phyloP scores from a whole-genome alignment of 495 filamentous ascomycete genomes.

The Podospora australis region DNA sequence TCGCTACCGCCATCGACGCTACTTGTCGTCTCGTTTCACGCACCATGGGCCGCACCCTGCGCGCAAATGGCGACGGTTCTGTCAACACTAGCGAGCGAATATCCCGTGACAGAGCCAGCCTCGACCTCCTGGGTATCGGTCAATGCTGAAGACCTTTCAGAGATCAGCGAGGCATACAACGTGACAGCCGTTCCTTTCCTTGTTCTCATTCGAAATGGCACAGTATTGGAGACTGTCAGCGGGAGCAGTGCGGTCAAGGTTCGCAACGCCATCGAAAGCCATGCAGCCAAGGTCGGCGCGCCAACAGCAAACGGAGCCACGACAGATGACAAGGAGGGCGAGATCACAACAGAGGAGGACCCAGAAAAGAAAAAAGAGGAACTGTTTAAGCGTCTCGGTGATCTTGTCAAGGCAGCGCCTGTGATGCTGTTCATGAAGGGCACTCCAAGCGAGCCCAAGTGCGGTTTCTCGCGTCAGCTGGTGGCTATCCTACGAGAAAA shows the following conservation, averaged over 20 bases:
- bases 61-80: constrained; percentile 88
- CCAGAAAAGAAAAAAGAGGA: constrained; percentile 66
- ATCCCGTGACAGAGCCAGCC: constrained; percentile 58
- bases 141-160: constrained; percentile 82
- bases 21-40: constrained; percentile 84
- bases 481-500: constrained; percentile 80
- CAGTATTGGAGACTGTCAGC: constrained; percentile 72
- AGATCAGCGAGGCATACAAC: constrained; percentile 82
- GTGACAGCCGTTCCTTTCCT: constrained; percentile 91
- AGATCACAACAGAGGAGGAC: constrained; percentile 28
- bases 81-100: constrained; percentile 72
- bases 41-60: constrained; percentile 95
- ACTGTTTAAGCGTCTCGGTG: constrained; percentile 64
- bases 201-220: constrained; percentile 63
- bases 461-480: constrained; percentile 87
- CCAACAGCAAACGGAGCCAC: constrained; percentile 27
- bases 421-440: constrained; percentile 98
- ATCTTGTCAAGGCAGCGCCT: constrained; percentile 86
- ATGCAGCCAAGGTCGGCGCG: constrained; percentile 43
- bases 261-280: constrained; percentile 71
- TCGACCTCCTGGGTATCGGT: constrained; percentile 75
- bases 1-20: constrained; percentile 61
- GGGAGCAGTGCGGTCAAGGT: constrained; percentile 83
- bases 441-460: constrained; percentile 84
- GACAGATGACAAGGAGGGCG: constrained; percentile 9